phyloP scores from a whole-genome alignment of 495 filamentous ascomycete species.

The Trichoderma orchidacearum region DNA sequence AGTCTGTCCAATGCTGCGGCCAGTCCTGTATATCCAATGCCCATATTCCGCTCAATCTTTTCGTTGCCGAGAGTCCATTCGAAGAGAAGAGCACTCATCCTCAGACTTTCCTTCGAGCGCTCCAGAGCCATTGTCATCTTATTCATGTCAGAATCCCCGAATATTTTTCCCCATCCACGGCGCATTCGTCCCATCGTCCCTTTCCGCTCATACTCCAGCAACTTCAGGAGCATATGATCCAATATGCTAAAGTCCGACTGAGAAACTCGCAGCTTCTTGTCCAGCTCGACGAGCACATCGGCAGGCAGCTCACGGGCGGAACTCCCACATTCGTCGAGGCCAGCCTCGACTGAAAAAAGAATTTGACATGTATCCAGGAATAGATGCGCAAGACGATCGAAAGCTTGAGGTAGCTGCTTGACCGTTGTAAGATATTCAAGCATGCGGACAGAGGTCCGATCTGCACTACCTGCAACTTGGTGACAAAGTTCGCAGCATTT shows the following conservation, averaged over 20 bases:
- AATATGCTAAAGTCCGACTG: conserved; percentile 33
- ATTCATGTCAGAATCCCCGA: conserved; percentile 26
- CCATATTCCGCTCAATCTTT: conserved; percentile 9
- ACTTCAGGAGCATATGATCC: conserved; percentile 32
- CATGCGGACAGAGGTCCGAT: conserved; percentile 40
- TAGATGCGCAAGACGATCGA: conserved; percentile 33
- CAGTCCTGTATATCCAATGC: conserved; percentile 33
- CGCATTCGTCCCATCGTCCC: conserved; percentile 32
- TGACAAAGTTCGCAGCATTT: conserved; percentile 12
- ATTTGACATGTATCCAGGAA: conserved; percentile 38
- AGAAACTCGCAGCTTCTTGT: conserved; percentile 30
- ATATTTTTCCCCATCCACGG: conserved; percentile 34
- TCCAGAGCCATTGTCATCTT: conserved; percentile 23
- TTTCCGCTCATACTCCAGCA: conserved; percentile 32
- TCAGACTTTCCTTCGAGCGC: conserved; percentile 22
- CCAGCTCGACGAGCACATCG: conserved; percentile 34
- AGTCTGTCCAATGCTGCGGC: conserved; percentile 29
- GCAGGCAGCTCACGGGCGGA: conserved; percentile 25
- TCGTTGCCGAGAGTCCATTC: conserved; percentile 28
- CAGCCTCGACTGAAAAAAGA: conserved; percentile 37
- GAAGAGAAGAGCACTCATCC: conserved; percentile 30
- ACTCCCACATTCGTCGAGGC: conserved; percentile 25
- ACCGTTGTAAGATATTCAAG: conserved; percentile 39
- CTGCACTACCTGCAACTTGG: conserved; percentile 26
- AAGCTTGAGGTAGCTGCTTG: conserved; percentile 24